A percentile compares a stretch with the other conserved stretches of the same genome.
Conservation (phyloP, 306 rosid genomes). For the Cicer cuneatum region DNA sequence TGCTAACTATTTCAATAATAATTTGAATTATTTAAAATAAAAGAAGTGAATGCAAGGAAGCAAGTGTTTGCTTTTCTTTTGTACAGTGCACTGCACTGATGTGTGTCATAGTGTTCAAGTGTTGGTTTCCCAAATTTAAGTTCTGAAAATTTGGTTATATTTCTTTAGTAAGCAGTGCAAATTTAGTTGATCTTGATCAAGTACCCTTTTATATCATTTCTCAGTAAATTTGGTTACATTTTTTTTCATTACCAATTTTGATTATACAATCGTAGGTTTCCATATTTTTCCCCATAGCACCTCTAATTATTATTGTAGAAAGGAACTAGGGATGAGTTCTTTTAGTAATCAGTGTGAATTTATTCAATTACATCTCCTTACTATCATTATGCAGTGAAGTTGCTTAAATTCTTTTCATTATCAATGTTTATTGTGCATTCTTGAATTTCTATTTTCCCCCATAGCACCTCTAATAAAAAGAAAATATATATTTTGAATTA, state of each 20-base stretch:
- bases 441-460: slow-evolving; percentile 11
- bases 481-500: slow-evolving; percentile 5
- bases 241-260: too few relatives aligned
- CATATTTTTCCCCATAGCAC: too few relatives aligned
- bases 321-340: slow-evolving; percentile 10
- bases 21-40: background rate
- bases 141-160: slow-evolving; percentile 5
- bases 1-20: slow-evolving; percentile 30
- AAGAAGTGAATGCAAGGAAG: slow-evolving; percentile 8
- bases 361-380: slow-evolving; percentile 24
- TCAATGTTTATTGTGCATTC: slow-evolving; percentile 15
- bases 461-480: background rate
- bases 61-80: background rate
- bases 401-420: background rate
- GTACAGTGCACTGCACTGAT: background rate
- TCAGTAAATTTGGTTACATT: too few relatives aligned
- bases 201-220: too few relatives aligned
- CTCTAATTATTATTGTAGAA: background rate
- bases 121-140: slow-evolving; percentile 11
- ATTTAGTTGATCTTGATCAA: slow-evolving; percentile 1
- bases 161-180: slow-evolving; percentile 7
- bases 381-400: background rate
- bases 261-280: too few relatives aligned
- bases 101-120: background rate
- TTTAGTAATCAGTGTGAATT: background rate